phyloP scores from a whole-genome alignment of 2,329 filamentous ascomycete species.

The Leptodontidium sp. region DNA sequence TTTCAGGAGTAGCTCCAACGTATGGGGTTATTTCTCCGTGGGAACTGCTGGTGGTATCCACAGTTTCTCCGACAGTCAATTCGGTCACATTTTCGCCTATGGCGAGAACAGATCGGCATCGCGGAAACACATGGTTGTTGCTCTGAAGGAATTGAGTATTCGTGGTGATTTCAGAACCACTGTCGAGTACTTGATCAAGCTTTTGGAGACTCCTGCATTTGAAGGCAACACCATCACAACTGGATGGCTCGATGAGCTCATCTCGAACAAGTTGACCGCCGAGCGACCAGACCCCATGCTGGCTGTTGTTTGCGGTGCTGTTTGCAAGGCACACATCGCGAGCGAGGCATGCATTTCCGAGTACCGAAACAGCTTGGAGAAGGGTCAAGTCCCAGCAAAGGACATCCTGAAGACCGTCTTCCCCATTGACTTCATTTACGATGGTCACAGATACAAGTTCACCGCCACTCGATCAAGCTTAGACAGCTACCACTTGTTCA shows the following conservation, averaged over 20 bases:
- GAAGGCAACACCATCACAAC: conserved; percentile 99
- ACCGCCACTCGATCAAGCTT: conserved; percentile 91
- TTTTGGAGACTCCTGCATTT: conserved; percentile 96
- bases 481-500: conserved; percentile 97
- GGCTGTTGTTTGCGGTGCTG: conserved; percentile 93
- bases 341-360: conserved; percentile 88
- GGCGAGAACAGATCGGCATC: conserved; percentile 97
- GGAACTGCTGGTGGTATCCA: conserved; percentile 96
- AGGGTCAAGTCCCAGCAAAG: conserved; percentile 96
- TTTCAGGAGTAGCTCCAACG: conserved; percentile 98
- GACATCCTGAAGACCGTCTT: conserved; percentile 98
- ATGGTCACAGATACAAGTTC: conserved; percentile 96
- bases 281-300: conserved; percentile 94
- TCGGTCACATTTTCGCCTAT: conserved; percentile 99
- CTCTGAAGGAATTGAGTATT: conserved; percentile 98
- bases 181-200: conserved; percentile 98
- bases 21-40: conserved; percentile 99
- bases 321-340: conserved; percentile 93
- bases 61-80: conserved; percentile 98
- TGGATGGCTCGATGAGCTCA: conserved; percentile 97
- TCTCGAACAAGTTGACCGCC: conserved; percentile 95
- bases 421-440: conserved; percentile 98
- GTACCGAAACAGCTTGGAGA: conserved; percentile 89
- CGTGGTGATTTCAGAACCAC: conserved; percentile 99
- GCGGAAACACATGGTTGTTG: conserved; percentile 98